phyloP scores from a whole-genome alignment of 2,329 filamentous ascomycete genomes.

The Coniochaeta ligniaria region DNA sequence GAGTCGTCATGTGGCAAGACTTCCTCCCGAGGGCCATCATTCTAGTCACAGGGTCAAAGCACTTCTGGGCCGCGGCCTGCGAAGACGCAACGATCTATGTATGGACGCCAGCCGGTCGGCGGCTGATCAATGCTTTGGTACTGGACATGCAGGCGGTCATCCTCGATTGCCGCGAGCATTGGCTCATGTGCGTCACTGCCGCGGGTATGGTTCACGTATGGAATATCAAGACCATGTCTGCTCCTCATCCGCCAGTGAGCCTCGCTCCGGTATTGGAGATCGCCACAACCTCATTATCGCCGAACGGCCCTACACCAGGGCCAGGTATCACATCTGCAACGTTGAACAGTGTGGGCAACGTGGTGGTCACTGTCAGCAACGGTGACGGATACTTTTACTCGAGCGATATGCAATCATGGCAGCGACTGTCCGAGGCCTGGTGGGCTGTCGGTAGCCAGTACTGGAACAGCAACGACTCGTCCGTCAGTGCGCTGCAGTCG shows the following conservation, averaged over 20 bases:
- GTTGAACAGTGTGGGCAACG: conserved; percentile 77
- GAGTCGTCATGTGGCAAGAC: conserved; percentile 84
- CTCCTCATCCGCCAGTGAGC: conserved; percentile 84
- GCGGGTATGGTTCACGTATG: conserved; percentile 88
- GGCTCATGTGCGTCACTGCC: conserved; percentile 83
- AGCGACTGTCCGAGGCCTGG: conserved; percentile 93
- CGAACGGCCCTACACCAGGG: conserved; percentile 65
- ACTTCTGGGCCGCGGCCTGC: conserved; percentile 88
- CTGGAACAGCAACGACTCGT: conserved; percentile 95
- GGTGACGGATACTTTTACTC: conserved; percentile 93
- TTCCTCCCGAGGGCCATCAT: conserved; percentile 81
- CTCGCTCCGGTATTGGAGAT: conserved; percentile 84
- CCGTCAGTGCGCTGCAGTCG: conserved; percentile 72
- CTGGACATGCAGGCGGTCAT: conserved; percentile 92
- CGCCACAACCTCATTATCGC: conserved; percentile 70
- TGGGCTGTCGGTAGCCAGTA: conserved; percentile 98
- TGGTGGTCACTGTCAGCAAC: conserved; percentile 87
- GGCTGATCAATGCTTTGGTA: conserved; percentile 76
- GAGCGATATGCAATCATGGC: conserved; percentile 80
- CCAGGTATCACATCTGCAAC: conserved; percentile 88
- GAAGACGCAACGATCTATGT: conserved; percentile 87
- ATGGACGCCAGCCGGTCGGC: conserved; percentile 87
- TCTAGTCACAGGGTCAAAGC: conserved; percentile 82
- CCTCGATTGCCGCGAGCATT: conserved; percentile 81
- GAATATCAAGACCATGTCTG: conserved; percentile 77